Evolutionary conservation across 192 early-diverging fungal genomes (phyloP), one percentile per base, ranked within the genome.

Genomic region (Entomortierella parvispora): DNA sequence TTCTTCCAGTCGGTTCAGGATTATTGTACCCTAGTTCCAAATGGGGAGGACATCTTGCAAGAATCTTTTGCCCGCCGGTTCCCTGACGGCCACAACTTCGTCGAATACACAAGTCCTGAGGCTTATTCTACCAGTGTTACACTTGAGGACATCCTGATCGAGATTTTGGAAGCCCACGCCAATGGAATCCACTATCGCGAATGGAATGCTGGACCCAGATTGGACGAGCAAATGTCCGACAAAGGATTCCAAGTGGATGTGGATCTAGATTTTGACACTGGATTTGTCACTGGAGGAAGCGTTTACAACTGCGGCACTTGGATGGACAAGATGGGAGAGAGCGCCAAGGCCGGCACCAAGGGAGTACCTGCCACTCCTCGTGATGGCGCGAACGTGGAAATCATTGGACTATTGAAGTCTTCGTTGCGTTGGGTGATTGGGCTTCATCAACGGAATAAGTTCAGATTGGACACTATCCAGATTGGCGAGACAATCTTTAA

Each of bases 301-400:
- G 43, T 83, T 40, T 96, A 83, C 82, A 99, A 99, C 82, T 99
- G 97, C 66, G 97, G 98, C 28, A 99, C 96, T 0, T 99, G 97
- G 98, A 99, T 99, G 96, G 98, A 99, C 82, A 99, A 98, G 80
- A 95, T 94, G 93, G 93, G 94, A 17, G 96, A 97, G 80, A 95
- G 92, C 29, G 91, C 89, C 42, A 96, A 94, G 82, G 97, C 98
- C n/a, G 91, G 93, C 8, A 99, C 88, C 40, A 90, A 91, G 31
- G 98, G 98, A 2, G 68, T 92, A 25, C 98, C 97, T 1, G 95
- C 91, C 0, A 99, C 95, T 2, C 95, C 97, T 52, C 89, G 97
- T 37, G 94, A 99, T 70, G 97, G 98, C 26, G 91, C 93, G 0
- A 87, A 87, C 22, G 85, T 98, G 17, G 97, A 99, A 82, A 95